Percentiles rank a stretch among this genome's conserved stretches.
Conservation (phyloP, 805 yeast species). For the Candida koratica region DNA sequence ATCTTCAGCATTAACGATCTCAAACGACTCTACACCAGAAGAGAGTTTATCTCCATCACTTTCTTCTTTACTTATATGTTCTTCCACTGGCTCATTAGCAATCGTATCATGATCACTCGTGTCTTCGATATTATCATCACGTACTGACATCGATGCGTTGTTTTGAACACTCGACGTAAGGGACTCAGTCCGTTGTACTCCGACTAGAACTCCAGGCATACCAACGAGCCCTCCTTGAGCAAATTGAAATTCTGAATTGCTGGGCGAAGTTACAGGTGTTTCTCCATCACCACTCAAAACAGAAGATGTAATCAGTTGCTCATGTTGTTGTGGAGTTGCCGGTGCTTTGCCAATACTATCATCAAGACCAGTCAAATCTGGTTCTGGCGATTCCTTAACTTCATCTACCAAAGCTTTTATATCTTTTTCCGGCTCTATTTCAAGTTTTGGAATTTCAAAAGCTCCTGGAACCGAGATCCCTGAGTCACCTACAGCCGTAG, state of each 20-base stretch:
- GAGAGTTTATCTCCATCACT: constrained; percentile 39
- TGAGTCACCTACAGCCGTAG: constrained; percentile 19
- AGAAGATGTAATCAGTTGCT: constrained; percentile 26
- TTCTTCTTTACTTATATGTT: constrained; percentile 20
- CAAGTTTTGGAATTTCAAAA: constrained; percentile 1
- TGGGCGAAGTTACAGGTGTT: constrained; percentile 48
- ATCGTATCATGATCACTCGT: constrained; percentile 42
- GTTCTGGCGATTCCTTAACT: constrained; percentile 24
- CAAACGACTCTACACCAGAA: constrained; percentile 51
- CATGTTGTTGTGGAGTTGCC: constrained; percentile 12
- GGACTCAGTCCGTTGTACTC: constrained; percentile 66
- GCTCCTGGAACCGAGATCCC: constrained; percentile 12
- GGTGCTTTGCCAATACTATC: constrained; percentile 11
- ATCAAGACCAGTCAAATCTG: constrained; percentile 27
- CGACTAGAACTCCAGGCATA: constrained; percentile 40
- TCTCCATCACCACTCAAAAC: constrained; percentile 31
- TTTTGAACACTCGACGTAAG: constrained; percentile 88
- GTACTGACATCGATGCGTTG: constrained; percentile 85
- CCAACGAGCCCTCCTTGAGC: constrained; percentile 42
- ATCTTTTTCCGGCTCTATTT: background rate
- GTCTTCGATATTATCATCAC: constrained; percentile 59
- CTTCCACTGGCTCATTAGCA: constrained; percentile 21
- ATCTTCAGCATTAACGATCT: constrained; percentile 51
- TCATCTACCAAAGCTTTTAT: constrained; percentile 22
- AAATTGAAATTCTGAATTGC: constrained; percentile 46